A percentile compares a stretch with the other conserved stretches of the same genome.
Conservation (phyloP, 768 basidiomycete species). For the Tulasnella sp. region DNA sequence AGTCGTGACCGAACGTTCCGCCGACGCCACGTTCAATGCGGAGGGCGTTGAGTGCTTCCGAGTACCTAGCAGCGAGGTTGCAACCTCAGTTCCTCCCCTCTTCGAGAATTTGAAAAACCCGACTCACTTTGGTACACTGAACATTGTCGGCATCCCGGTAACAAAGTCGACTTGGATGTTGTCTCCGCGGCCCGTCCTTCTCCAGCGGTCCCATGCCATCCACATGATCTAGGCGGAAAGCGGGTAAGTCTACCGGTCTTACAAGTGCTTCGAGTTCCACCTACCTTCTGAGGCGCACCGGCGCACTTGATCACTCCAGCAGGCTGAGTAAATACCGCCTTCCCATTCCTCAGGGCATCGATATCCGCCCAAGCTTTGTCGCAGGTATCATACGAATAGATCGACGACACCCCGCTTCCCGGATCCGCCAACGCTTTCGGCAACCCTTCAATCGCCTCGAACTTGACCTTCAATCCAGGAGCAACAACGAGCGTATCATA, state of each 20-base stretch:
- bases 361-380: conserved; percentile 86
- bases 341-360: conserved; percentile 62
- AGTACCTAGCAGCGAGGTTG: conserved; percentile 41
- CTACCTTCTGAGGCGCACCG: conserved; percentile 51
- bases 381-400: conserved; percentile 83
- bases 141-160: conserved; percentile 93
- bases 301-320: conserved; percentile 90
- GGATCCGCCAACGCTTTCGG: conserved; percentile 68
- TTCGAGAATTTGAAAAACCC: neutral
- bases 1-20: conserved; percentile 76
- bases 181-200: conserved; percentile 48
- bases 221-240: conserved; percentile 63
- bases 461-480: conserved; percentile 82
- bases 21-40: conserved; percentile 71
- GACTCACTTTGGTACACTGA: conserved; percentile 72
- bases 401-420: conserved; percentile 75
- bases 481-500: conserved; percentile 89
- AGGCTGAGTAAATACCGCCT: conserved; percentile 93
- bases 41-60: conserved; percentile 71
- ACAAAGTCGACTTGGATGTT: conserved; percentile 68
- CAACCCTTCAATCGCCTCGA: conserved; percentile 65
- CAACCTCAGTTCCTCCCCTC: neutral
- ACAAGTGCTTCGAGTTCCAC: no score
- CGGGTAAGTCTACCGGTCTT: neutral
- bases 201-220: conserved; percentile 87